Evolutionary conservation across 352 stramenopile species (phyloP), one percentile per base, ranked within the genome.

Genomic region (Pythium utonaiense): DNA sequence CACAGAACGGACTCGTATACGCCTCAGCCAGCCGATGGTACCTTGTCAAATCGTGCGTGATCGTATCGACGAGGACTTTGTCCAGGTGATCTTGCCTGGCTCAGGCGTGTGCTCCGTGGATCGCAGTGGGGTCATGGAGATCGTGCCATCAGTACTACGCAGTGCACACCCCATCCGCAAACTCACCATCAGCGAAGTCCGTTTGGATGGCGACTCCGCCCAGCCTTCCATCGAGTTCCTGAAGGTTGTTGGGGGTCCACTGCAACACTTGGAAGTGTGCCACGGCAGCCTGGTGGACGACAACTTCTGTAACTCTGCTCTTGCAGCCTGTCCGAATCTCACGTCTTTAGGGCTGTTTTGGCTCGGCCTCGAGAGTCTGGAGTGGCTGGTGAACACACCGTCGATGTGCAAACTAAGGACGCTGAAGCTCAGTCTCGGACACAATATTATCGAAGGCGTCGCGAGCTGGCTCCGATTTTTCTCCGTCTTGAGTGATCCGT

Each of bases 11-110:
- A 45, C 45, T 0, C 45, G 31, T 25, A 28, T 64, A 1, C 57
- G 41, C 5, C 34, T 64, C 1, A 51, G 25, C 9, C 38, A 53
- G 14, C 30, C 57, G 10, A 48, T 40, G 8, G 48, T 57, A 17
- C 53, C 57, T 0, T 64, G 57, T 12, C 57, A 64, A 41, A 21
- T 64, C 16, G 38, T 64, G 9, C 57, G 57, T 2, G 41, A 64
- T 19, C 40, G 40, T 8, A 6, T 38, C 8, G 38, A 47, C 14
- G 57, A 64, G 19, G 48, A 52, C 14, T 64, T 47, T 13, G 47
- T 64, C 16, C 48, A 64, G 27, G 42, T 64, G 24, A 21, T 64
- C 19, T 48, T 64, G 9, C 57, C 57, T 4, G 57, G 57, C 5
- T 53, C 48, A 3, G 48, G 57, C 8, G 57, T 64, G 14, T 64